These are phyloP conservation scores for Raffaelea ambrosiae DNA, from an alignment of 2,329 filamentous ascomycete species.

Conservation along the genomic window DNA sequence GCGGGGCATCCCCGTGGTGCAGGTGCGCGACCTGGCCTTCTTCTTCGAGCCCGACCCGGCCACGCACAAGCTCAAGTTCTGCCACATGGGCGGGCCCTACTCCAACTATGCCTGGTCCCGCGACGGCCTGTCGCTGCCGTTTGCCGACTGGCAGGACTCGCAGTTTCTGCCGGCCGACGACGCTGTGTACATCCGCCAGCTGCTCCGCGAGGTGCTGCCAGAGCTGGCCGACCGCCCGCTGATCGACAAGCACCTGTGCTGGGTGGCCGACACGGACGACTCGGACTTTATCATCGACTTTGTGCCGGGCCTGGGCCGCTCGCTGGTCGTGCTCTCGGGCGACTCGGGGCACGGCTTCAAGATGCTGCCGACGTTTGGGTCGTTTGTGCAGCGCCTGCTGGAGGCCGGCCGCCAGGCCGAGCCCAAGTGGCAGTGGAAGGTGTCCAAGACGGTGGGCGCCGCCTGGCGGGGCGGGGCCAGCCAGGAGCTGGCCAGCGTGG, in stretches of 20 bases:
- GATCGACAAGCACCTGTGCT: slow-evolving; percentile 49
- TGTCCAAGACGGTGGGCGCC: neutral
- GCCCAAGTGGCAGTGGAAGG: slow-evolving; percentile 45
- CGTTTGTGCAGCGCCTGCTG: slow-evolving; percentile 42
- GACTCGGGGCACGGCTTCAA: slow-evolving; percentile 57
- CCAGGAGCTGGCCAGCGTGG: no score
- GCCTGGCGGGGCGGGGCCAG: no score
- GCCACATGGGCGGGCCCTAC: slow-evolving; percentile 49
- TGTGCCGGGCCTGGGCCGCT: slow-evolving; percentile 37
- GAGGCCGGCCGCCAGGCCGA: slow-evolving; percentile 32
- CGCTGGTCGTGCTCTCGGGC: slow-evolving; percentile 41
- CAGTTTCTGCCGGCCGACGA: slow-evolving; percentile 45
- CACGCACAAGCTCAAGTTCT: slow-evolving; percentile 51
- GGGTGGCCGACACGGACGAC: slow-evolving; percentile 53
- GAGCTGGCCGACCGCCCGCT: slow-evolving; percentile 44
- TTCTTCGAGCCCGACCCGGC: slow-evolving; percentile 56
- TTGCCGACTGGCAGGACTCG: slow-evolving; percentile 27
- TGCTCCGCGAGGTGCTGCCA: slow-evolving; percentile 44
- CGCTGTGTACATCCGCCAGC: slow-evolving; percentile 39
- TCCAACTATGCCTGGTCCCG: slow-evolving; percentile 21
- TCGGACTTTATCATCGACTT: slow-evolving; percentile 54
- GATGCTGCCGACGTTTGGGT: slow-evolving; percentile 51
- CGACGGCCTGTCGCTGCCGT: slow-evolving; percentile 19
- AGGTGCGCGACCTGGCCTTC: slow-evolving; percentile 54
- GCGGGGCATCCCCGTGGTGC: slow-evolving; percentile 50